Base-by-base conservation (phyloP, 2,329 filamentous ascomycete species). In the Colletotrichum graminicola region DNA sequence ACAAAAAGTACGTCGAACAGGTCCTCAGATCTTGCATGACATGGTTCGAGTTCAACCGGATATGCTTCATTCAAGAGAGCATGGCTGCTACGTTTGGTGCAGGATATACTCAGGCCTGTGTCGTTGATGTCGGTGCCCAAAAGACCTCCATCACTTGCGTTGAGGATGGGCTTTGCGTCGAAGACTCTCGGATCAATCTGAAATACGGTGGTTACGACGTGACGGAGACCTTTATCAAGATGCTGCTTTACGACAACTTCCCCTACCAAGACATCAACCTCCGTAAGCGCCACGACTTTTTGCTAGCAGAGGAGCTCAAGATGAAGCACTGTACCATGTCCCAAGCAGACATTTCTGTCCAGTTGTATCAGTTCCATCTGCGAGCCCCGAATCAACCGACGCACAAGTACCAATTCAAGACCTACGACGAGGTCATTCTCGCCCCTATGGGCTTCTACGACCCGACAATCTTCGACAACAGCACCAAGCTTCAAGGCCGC, bases 71-170 rank as follows among this genome's bases (percentile, higher is more conserved):
- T 71, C 96, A 99, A 80, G 96, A 99, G 82, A 97, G 94, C 77
- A 89, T 98, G 78, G 95, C 95, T 0, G 95, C 95, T 3, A 96
- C 94, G 0, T 99, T 97, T 79, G 96, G 96, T 16, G 96, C 95
- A 5, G 96, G 96, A 10, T 98, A 97, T 78, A 97, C 95, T 0
- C 94, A 93, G 73, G 93, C 94, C 26, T 99, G 96, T 76, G 94
- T 99, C 67, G 94, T 99, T 14, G 96, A 99, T 79, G 92, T 99
- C 67, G 96, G 96, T 16, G 95, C 96, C 0, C 94, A 98, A 79
- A 99, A 99, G 86, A 98, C 96, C 1, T 97, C 96, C 0, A 93
- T 99, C 41, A 95, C 95, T 73, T 99, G 96, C 76, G 95, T 99
- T 14, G 96, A 99, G 77, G 96, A 99, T 80, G 96, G 96, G 2